Conservation (phyloP, 1,284 basidiomycete species). For the Cutaneotrichosporon sp. region DNA sequence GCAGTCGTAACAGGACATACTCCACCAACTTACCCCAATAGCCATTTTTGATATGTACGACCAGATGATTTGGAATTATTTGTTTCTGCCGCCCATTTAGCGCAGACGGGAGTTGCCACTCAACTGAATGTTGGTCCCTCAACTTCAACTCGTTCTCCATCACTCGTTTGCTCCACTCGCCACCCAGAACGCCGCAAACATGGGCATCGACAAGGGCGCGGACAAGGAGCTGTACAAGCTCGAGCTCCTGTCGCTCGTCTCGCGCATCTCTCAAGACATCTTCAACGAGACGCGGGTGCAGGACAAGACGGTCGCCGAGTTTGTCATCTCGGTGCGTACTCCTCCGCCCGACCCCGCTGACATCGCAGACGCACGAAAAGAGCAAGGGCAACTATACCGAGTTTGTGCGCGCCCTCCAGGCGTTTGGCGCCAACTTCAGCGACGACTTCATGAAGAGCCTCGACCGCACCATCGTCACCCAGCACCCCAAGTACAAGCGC, state of each 20-base stretch:
- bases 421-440: conserved; percentile 82
- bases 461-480: conserved; percentile 87
- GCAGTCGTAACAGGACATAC: not conserved
- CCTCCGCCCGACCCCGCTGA: conserved; percentile 7
- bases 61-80: conserved; percentile 16
- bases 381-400: conserved; percentile 59
- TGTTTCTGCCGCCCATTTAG: not conserved
- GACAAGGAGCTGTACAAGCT: conserved; percentile 84
- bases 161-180: not conserved
- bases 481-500: conserved; percentile 97
- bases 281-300: conserved; percentile 75
- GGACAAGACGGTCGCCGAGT: conserved; percentile 93
- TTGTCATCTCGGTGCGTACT: conserved; percentile 68
- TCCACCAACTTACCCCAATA: conserved; percentile 3
- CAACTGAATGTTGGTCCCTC: not conserved
- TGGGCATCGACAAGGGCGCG: conserved; percentile 56
- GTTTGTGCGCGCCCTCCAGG: conserved; percentile 81
- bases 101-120: not conserved
- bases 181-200: not conserved
- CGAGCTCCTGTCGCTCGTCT: conserved; percentile 83
- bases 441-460: conserved; percentile 88
- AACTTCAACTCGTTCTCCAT: not conserved
- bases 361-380: conserved; percentile 73
- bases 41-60: conserved; percentile 4
- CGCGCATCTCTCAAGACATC: conserved; percentile 86